Conservation (phyloP, 805 yeast species). For the Wickerhamiella spandovensis region DNA sequence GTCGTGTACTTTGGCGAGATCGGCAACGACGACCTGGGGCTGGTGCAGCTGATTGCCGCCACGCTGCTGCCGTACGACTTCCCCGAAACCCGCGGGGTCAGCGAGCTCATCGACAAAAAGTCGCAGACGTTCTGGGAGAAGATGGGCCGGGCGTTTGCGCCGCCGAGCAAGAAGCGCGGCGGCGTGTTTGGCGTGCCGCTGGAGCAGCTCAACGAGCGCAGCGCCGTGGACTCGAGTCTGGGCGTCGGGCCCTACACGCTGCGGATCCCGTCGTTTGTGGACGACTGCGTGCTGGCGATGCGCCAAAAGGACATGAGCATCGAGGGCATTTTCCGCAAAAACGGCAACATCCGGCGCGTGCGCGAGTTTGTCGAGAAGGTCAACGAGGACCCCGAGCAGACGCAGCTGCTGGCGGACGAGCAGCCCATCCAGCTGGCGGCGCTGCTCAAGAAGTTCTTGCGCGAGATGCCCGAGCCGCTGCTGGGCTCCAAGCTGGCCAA, state of each 20-base stretch:
- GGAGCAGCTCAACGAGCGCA: conserved; percentile 47
- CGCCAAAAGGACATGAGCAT: conserved; percentile 84
- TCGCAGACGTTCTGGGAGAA: conserved; percentile 35
- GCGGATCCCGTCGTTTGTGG: conserved; percentile 72
- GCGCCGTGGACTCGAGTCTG: conserved; percentile 72
- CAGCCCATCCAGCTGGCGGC: conserved; percentile 90
- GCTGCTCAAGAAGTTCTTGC: conserved; percentile 71
- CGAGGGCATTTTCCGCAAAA: conserved; percentile 91
- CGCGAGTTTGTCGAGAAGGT: conserved; percentile 60
- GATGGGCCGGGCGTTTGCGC: conserved; percentile 28
- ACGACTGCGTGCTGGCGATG: conserved; percentile 72
- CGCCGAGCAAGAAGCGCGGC: conserved; percentile 11
- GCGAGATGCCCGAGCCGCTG: conserved; percentile 88
- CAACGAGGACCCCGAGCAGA: conserved; percentile 56
- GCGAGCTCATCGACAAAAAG: conserved; percentile 28
- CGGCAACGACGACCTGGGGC: conserved; percentile 39
- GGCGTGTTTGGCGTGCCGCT: conserved; percentile 72
- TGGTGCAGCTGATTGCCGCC: conserved; percentile 41
- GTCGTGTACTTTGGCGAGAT: conserved; percentile 26
- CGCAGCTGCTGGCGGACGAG: conserved; percentile 61
- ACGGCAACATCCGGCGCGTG: conserved; percentile 81
- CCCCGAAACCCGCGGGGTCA: conserved; percentile 18
- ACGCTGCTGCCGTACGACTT: conserved; percentile 31
- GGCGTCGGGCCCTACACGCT: conserved; percentile 67
- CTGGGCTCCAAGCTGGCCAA: conserved; percentile 64